Base-by-base conservation (phyloP, 73 alveolate genomes). In the Symbiodinium pilosum region DNA sequence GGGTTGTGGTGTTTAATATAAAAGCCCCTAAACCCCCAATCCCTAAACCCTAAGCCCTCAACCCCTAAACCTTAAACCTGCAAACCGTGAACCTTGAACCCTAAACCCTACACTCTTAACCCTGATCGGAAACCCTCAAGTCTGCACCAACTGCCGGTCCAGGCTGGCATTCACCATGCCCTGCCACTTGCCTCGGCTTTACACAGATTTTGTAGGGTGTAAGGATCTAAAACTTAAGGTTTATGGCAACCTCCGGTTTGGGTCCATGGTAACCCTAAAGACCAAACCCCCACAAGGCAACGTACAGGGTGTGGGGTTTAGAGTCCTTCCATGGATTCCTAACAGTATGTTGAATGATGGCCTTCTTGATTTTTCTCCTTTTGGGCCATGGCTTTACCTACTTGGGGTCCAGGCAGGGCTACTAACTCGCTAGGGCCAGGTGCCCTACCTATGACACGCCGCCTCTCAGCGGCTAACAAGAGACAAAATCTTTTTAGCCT, bases 121-220 rank as follows among this genome's bases (percentile, higher is more conserved):
- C n/a, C n/a, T n/a, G n/a, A n/a, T n/a, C n/a, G n/a, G 14, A 47
- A 47, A 47, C 73, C 64, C 64, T 47, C 9, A 56, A 56, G 73
- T 32, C 73, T 8, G n/a, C 73, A 56, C 73, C 5, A 43, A 51
- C 83, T 44, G 26, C 42, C 84, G 44, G 84, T 54, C 95, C 86
- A 81, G 32, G 44, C 95, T 88, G 85, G 86, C 95, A 26, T 88
- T 88, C 47, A 71, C 44, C 36, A 88, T 56, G 95, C 73, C 44
- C 36, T 86, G 69, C 95, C 95, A 88, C 77, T 88, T 88, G 44
- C 95, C 95, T 88, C 73, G 59, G 32, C 59, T 47, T 47, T 47
- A 6, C 6, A 47, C n/a, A 54, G 16, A 54, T 21, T 5, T 21
- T 54, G 16, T 54, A 54, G 68, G 68, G 71, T 28, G 14, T 52